These are phyloP conservation scores for Cladophialophora bantiana DNA, from an alignment of 2,329 filamentous ascomycete genomes.

Conservation along the genomic window DNA sequence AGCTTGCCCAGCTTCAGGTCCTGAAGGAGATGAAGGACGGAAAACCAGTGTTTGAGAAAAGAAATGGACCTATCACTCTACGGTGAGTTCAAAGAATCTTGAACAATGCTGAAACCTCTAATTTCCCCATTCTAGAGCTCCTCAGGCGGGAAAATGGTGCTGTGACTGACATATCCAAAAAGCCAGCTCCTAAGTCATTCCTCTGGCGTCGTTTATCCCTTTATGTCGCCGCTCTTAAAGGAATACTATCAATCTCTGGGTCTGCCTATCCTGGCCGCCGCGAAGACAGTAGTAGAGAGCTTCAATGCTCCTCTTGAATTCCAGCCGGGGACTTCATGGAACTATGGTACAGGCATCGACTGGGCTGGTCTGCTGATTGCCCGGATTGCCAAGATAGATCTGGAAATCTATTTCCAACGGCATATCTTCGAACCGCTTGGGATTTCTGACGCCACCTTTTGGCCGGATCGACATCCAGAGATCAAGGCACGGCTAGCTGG, in stretches of 20 bases:
- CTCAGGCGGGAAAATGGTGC: no score
- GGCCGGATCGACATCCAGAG: neutral
- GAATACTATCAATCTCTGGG: constrained; percentile 49
- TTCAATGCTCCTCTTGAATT: constrained; percentile 61
- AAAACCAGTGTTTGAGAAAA: no score
- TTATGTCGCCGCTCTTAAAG: constrained; percentile 49
- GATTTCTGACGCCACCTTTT: constrained; percentile 5
- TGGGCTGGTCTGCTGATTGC: constrained; percentile 60
- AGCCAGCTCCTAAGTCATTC: constrained; percentile 57
- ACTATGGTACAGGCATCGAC: constrained; percentile 63
- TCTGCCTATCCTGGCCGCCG: neutral
- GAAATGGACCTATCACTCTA: no score
- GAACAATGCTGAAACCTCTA: no score
- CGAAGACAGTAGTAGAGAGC: constrained; percentile 30
- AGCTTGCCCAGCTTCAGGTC: no score
- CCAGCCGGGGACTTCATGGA: constrained; percentile 68
- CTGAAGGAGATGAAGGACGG: no score
- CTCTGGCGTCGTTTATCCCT: constrained; percentile 55
- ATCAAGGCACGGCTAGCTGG: neutral
- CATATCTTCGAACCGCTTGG: constrained; percentile 51
- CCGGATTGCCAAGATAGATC: constrained; percentile 49
- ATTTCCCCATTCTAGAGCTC: no score
- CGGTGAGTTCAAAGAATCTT: no score
- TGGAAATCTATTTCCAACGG: constrained; percentile 58
- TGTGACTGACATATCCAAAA: no score